A percentile compares a stretch with the other conserved stretches of the same genome.
Evolutionary conservation across 148 eudicot genomes (phyloP).

Genomic region (Hydrangea macrophylla): DNA sequence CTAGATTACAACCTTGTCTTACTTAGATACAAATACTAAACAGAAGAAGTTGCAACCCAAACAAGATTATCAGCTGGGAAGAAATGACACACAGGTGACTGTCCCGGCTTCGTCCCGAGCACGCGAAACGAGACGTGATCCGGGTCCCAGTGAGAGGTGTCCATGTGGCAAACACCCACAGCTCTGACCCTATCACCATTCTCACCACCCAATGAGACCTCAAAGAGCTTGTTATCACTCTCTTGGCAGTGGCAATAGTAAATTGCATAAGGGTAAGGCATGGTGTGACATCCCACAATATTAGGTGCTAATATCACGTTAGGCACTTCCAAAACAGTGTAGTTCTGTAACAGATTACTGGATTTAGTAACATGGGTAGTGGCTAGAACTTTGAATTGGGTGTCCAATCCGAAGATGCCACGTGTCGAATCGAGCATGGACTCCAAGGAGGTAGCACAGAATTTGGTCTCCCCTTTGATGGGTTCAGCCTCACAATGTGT

Average conservation of each 20-base stretch:
- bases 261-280: constrained; percentile 67
- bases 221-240: constrained; percentile 36
- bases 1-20: background rate
- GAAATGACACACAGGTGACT: constrained; percentile 55
- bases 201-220: constrained; percentile 33
- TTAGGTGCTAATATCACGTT: constrained; percentile 33
- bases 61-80: constrained; percentile 55
- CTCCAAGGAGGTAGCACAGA: constrained; percentile 48
- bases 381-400: constrained; percentile 33
- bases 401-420: constrained; percentile 22
- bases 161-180: constrained; percentile 45
- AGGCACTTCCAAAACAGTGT: constrained; percentile 30
- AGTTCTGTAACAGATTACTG: constrained; percentile 20
- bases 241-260: constrained; percentile 59
- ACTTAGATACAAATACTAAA: background rate
- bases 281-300: constrained; percentile 52
- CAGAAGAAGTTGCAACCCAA: constrained; percentile 32
- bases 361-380: constrained; percentile 1
- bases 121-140: constrained; percentile 39
- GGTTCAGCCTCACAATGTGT: constrained; percentile 42
- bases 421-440: constrained; percentile 41
- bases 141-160: constrained; percentile 48
- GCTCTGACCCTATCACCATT: constrained; percentile 26
- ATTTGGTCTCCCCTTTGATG: constrained; percentile 36
- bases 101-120: constrained; percentile 38